phyloP scores from a whole-genome alignment of 192 early-diverging fungal species.

The Coemansia sp. region DNA sequence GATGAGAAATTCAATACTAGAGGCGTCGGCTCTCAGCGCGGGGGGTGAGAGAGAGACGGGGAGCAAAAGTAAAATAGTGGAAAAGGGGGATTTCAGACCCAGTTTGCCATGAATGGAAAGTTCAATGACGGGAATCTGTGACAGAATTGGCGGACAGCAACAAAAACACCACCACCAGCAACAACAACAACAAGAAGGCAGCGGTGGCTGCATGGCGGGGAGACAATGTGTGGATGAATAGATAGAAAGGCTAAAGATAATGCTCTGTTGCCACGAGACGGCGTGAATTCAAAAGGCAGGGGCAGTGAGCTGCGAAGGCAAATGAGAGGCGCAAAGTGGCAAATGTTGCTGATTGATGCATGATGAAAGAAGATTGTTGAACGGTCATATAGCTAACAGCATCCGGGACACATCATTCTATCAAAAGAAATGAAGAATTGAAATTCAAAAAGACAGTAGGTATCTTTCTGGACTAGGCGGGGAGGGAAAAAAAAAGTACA shows the following conservation, averaged over 20 bases:
- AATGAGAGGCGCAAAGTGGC: slow-evolving; percentile 20
- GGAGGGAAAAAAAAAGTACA: slow-evolving; percentile 4
- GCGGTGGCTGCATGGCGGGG: slow-evolving; percentile 29
- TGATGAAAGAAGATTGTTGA: slow-evolving; percentile 4
- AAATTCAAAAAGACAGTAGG: background rate
- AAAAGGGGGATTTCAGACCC: background rate
- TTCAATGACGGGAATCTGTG: background rate
- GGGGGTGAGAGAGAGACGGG: background rate
- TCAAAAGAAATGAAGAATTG: background rate
- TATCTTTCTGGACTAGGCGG: background rate
- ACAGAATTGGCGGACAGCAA: background rate
- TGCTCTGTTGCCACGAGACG: slow-evolving; percentile 7
- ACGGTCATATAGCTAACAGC: slow-evolving; percentile 1
- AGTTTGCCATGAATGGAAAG: background rate
- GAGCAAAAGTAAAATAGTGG: background rate
- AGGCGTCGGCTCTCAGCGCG: background rate
- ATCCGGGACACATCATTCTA: background rate
- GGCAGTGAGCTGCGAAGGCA: background rate
- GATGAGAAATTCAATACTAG: background rate
- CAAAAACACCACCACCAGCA: no score
- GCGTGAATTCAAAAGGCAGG: background rate
- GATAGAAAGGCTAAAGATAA: background rate
- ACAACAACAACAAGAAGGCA: slow-evolving; percentile 2
- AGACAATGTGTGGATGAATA: slow-evolving; percentile 9
- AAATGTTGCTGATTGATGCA: slow-evolving; percentile 12